A percentile compares a stretch with the other conserved stretches of the same genome.
These are phyloP conservation scores for Tremellales sp. DNA, from an alignment of 1,284 basidiomycete species.

Conservation along the genomic window DNA sequence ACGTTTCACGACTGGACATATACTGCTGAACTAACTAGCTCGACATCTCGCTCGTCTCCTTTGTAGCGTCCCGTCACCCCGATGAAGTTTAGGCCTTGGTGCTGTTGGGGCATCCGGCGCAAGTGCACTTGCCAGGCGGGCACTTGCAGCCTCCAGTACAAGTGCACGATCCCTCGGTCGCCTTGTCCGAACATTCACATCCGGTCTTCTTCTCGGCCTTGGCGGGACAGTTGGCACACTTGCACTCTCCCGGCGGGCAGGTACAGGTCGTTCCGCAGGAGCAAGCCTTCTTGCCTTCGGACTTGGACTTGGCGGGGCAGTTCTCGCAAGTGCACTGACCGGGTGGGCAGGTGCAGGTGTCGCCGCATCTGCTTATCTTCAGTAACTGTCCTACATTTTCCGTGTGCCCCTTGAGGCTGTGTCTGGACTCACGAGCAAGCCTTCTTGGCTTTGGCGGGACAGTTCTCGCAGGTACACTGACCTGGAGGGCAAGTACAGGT, in stretches of 20 bases:
- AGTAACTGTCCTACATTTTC: too few species aligned
- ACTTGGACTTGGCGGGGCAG: constrained; percentile 10
- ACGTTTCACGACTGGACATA: too few species aligned
- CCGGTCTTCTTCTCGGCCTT: background rate
- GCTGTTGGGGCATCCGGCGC: constrained; percentile 17
- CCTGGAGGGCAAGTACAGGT: constrained; percentile 24
- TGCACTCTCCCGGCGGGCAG: constrained; percentile 1
- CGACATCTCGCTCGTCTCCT: too few species aligned
- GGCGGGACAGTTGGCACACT: constrained; percentile 13
- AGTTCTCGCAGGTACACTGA: constrained; percentile 21
- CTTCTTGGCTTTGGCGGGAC: constrained; percentile 6
- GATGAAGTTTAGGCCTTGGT: too few species aligned
- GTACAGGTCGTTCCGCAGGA: constrained; percentile 3
- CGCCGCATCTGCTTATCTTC: constrained; percentile 1
- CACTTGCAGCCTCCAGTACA: constrained; percentile 21
- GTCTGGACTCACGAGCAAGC: constrained; percentile 5
- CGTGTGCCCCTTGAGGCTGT: background rate
- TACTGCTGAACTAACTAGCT: too few species aligned
- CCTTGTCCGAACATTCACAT: background rate
- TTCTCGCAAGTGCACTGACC: constrained; percentile 23
- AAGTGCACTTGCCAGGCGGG: constrained; percentile 25
- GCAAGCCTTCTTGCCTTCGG: background rate
- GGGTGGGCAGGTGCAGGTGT: constrained; percentile 22
- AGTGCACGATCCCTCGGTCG: background rate
- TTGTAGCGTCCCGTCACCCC: too few species aligned